A percentile compares a stretch with the other conserved stretches of the same genome.
These are phyloP conservation scores for Pigoraptor vietnamica DNA, from an alignment of 78 protist genomes.

Conservation along the genomic window DNA sequence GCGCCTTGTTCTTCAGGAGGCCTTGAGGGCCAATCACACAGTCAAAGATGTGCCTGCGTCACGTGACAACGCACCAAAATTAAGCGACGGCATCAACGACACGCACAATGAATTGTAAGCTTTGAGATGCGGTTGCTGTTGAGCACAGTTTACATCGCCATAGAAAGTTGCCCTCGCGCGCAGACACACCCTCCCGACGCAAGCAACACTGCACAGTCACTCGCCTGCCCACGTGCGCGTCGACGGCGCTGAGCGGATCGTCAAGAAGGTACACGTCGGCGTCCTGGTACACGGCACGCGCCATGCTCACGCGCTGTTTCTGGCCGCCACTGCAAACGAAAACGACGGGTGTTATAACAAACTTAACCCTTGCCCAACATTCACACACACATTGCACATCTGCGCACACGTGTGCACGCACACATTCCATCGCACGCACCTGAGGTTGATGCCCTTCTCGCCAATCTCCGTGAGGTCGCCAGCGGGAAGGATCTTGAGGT, in stretches of 20 bases:
- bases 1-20: conserved; percentile 41
- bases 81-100: too few relatives aligned
- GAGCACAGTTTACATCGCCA: too few relatives aligned
- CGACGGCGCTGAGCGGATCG: conserved; percentile 87
- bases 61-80: too few relatives aligned
- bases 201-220: not conserved
- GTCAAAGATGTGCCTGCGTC: not conserved
- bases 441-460: conserved; percentile 91
- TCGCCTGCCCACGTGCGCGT: conserved; percentile 71
- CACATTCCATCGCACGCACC: not conserved
- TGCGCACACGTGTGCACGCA: not conserved
- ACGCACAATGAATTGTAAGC: too few relatives aligned
- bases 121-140: too few relatives aligned
- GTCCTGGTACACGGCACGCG: conserved; percentile 68
- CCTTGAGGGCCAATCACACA: conserved; percentile 34
- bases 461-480: conserved; percentile 87
- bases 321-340: conserved; percentile 88
- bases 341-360: too few relatives aligned
- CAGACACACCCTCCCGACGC: not conserved
- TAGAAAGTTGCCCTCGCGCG: too few relatives aligned
- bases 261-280: conserved; percentile 78
- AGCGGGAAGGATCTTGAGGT: conserved; percentile 12
- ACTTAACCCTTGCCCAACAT: too few relatives aligned
- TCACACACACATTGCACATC: too few relatives aligned
- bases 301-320: conserved; percentile 91